Conservation (phyloP, 441 rosid species). For the Hypseocharis bilobata region DNA sequence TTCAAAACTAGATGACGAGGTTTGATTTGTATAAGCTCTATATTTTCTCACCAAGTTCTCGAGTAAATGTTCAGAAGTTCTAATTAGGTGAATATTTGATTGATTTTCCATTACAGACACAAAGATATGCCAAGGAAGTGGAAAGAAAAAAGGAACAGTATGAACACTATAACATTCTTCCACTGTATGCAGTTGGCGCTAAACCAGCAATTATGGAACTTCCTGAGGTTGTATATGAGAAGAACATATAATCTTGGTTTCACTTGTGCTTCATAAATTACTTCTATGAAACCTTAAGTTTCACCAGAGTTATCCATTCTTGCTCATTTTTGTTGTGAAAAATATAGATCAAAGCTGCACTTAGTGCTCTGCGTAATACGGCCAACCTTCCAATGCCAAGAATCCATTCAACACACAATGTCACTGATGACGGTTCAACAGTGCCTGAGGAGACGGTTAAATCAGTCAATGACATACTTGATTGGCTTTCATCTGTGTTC, state of each 20-base stretch:
- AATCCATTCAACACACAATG: conserved; percentile 23
- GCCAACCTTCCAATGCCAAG: conserved; percentile 55
- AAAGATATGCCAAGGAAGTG: conserved; percentile 59
- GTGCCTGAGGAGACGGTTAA: conserved; percentile 34
- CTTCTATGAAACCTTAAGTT: conserved; percentile 6
- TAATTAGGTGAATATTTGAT: neutral
- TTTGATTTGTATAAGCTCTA: conserved; percentile 23
- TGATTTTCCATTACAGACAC: conserved; percentile 40
- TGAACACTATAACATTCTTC: conserved; percentile 74
- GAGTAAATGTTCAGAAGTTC: conserved; percentile 13
- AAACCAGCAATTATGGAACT: conserved; percentile 74
- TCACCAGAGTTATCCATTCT: conserved; percentile 5
- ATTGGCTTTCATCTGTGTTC: conserved; percentile 84
- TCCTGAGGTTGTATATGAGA: conserved; percentile 60
- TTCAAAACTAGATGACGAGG: conserved; percentile 54
- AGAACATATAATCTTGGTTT: conserved; percentile 16
- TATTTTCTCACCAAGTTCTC: conserved; percentile 7
- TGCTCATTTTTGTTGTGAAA: conserved; percentile 14
- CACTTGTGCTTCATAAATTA: conserved; percentile 10
- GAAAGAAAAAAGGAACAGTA: conserved; percentile 53
- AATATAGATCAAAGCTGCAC: conserved; percentile 71
- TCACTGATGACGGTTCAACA: conserved; percentile 21
- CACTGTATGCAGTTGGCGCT: conserved; percentile 55
- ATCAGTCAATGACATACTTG: conserved; percentile 58
- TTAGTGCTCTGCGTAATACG: conserved; percentile 53